A percentile compares a stretch with the other conserved stretches of the same genome.
Conservation (phyloP, 1,139 yeast genomes). For the Nakaseomyces delphensis region DNA sequence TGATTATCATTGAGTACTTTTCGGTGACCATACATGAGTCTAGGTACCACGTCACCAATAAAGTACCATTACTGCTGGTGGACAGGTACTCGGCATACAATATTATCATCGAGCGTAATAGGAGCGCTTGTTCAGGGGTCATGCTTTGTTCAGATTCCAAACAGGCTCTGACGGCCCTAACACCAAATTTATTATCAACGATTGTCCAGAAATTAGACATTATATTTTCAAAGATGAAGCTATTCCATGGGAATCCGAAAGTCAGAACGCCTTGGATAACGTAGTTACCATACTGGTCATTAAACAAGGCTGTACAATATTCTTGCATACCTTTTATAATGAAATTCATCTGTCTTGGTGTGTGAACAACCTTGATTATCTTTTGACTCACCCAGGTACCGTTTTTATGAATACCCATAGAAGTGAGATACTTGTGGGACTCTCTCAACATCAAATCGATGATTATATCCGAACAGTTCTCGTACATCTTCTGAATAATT, state of each 20-base stretch:
- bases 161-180: slow-evolving; percentile 86
- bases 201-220: slow-evolving; percentile 69
- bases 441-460: slow-evolving; percentile 72
- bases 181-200: slow-evolving; percentile 83
- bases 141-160: slow-evolving; percentile 57
- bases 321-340: slow-evolving; percentile 68
- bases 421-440: slow-evolving; percentile 71
- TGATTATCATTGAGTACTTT: slow-evolving; percentile 45
- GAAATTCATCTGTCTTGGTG: slow-evolving; percentile 56
- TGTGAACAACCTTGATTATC: slow-evolving; percentile 62
- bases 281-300: slow-evolving; percentile 92
- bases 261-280: slow-evolving; percentile 87
- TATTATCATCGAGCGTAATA: slow-evolving; percentile 68
- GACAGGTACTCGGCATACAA: slow-evolving; percentile 71
- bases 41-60: slow-evolving; percentile 83
- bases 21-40: slow-evolving; percentile 67
- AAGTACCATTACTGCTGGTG: slow-evolving; percentile 74
- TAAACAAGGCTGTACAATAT: slow-evolving; percentile 70
- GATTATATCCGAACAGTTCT: slow-evolving; percentile 55
- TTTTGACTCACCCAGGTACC: slow-evolving; percentile 99
- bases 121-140: slow-evolving; percentile 54
- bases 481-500: slow-evolving; percentile 79
- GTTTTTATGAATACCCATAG: slow-evolving; percentile 86
- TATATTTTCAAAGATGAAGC: slow-evolving; percentile 77
- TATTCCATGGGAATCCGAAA: slow-evolving; percentile 78